A percentile compares a stretch with the other conserved stretches of the same genome.
Conservation (phyloP, 805 yeast species). For the Deakozyma indianensis region DNA sequence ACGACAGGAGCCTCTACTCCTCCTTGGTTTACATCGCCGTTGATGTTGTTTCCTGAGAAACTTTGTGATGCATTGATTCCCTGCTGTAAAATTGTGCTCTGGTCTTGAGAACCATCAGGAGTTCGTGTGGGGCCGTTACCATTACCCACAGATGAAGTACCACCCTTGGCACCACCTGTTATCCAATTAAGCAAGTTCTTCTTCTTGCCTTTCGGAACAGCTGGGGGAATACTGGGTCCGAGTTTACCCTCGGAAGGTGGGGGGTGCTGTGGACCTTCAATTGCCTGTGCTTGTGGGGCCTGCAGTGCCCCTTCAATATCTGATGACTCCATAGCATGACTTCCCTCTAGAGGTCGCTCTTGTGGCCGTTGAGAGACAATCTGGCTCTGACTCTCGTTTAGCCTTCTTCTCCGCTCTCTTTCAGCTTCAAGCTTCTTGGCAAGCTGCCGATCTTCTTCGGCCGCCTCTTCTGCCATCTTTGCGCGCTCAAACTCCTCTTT, state of each 20-base stretch:
- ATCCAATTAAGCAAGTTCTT: too few species aligned
- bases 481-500: slow-evolving; percentile 4
- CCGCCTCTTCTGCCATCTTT: slow-evolving; percentile 6
- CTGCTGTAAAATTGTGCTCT: not conserved
- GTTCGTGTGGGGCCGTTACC: not conserved
- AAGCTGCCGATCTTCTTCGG: slow-evolving; percentile 1
- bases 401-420: slow-evolving; percentile 1
- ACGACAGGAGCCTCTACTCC: not conserved
- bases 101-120: not conserved
- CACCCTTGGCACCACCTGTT: not conserved
- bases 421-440: slow-evolving; percentile 6
- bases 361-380: not conserved
- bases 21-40: not conserved
- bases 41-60: slow-evolving; percentile 2
- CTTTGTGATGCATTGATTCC: not conserved
- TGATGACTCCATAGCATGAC: not conserved
- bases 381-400: not conserved
- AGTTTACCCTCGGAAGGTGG: not conserved
- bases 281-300: not conserved
- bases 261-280: not conserved
- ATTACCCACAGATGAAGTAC: not conserved
- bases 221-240: not conserved
- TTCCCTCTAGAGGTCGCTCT: not conserved
- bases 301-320: not conserved
- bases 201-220: not conserved